Evolutionary conservation across 1,284 basidiomycete genomes (phyloP).

Genomic region (Naganishia sp.): DNA sequence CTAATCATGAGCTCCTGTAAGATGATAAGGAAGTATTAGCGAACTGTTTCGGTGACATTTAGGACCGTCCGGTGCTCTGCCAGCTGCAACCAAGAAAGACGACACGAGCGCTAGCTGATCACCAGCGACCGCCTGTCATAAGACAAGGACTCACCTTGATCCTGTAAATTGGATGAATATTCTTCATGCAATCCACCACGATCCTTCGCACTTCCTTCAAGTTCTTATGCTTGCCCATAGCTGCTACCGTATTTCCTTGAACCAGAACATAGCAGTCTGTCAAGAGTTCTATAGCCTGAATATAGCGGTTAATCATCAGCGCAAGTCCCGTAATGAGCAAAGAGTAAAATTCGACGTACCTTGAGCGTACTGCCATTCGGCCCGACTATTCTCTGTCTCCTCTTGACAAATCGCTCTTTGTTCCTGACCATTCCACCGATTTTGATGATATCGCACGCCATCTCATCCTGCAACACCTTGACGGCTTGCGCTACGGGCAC

Average conservation of each 20-base stretch:
- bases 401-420: slow-evolving; percentile 96
- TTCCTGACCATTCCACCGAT: slow-evolving; percentile 92
- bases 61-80: not conserved
- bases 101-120: not conserved
- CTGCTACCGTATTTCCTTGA: slow-evolving; percentile 96
- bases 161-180: slow-evolving; percentile 98
- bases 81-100: not conserved
- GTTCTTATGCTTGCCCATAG: slow-evolving; percentile 94
- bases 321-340: not conserved
- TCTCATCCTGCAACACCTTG: slow-evolving; percentile 85
- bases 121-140: not conserved
- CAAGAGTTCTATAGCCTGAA: slow-evolving; percentile 90
- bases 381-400: slow-evolving; percentile 93
- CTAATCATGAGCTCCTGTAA: slow-evolving; percentile 95
- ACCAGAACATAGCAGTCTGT: slow-evolving; percentile 97
- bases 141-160: slow-evolving; percentile 71
- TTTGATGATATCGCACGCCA: slow-evolving; percentile 97
- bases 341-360: slow-evolving; percentile 56
- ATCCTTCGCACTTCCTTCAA: slow-evolving; percentile 95
- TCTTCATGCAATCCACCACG: slow-evolving; percentile 98
- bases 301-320: not conserved
- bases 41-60: not conserved
- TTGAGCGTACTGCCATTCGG: slow-evolving; percentile 96
- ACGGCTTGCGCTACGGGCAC: slow-evolving; percentile 74
- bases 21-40: not conserved